Evolutionary conservation across 768 basidiomycete species (phyloP), one percentile per base, ranked within the genome.

Genomic region (Boletus huronensis): DNA sequence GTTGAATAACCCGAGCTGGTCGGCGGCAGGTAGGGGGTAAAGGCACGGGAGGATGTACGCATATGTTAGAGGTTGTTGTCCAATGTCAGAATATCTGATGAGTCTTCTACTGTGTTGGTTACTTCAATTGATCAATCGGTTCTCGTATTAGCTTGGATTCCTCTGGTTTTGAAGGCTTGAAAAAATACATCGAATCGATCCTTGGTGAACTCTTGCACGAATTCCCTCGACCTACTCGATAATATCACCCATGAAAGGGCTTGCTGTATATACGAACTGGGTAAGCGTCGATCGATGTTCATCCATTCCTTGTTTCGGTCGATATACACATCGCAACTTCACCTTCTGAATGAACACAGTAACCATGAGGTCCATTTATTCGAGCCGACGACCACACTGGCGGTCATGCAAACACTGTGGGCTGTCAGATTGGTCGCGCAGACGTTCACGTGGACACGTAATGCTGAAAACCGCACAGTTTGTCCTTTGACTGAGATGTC

Each of bases 191-290:
- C 34, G n/a, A 31, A 19, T 19, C 6, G 11, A 32, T 23, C 21
- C 21, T 31, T 7, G 23, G 25, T 41, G 8, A 28, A 4, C n/a
- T 28, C 17, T 25, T 40, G 25, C 29, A 46, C 16, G 23, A 32
- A 9, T 36, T 16, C 54, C 17, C 19, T 36, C 31, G 9, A 1
- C n/a, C 19, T 10, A 40, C 21, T 21, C 6, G 19, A 28, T 23
- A 9, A 1, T 13, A 8, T 17, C 10, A 16, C 6, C 25, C 38
- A 52, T 60, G 58, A 84, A 77, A 61, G 88, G 88, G n/a, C 78
- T 92, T 3, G 84, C 78, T 19, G 85, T n/a, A n/a, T n/a, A n/a
- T n/a, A n/a, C 87, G 14, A 83, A 85, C 10, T 91, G 88, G 87
- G 87, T 84, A 52, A 57, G 77, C 14, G 25, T 9, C 32, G 14